phyloP scores from a whole-genome alignment of 352 stramenopile genomes.

The Phytophthora hibernalis region DNA sequence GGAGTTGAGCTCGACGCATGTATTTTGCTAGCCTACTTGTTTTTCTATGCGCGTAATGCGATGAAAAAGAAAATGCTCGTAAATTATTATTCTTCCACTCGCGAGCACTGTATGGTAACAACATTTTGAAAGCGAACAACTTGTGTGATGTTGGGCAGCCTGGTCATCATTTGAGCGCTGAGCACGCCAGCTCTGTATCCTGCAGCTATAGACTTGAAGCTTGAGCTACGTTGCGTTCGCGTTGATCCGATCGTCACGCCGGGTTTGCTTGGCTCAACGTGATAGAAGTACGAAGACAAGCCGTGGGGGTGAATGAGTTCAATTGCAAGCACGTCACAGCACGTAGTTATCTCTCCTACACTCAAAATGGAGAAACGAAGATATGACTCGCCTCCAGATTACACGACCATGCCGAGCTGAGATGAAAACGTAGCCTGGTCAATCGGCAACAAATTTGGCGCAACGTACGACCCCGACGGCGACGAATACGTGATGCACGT shows the following conservation, averaged over 20 bases:
- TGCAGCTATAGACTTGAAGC: constrained; percentile 14
- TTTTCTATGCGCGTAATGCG: too few species aligned
- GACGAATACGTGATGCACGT: constrained; percentile 20
- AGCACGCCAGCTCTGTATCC: constrained; percentile 4
- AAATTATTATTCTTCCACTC: too few species aligned
- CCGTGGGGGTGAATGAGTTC: constrained; percentile 1
- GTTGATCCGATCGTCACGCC: constrained; percentile 16
- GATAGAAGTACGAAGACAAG: neutral
- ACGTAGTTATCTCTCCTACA: constrained; percentile 10
- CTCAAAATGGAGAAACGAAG: constrained; percentile 12
- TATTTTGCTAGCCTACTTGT: too few species aligned
- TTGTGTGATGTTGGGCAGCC: constrained; percentile 3
- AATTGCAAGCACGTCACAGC: constrained; percentile 25
- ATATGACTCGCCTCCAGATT: constrained; percentile 11
- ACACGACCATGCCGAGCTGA: constrained; percentile 28
- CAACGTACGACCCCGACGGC: neutral
- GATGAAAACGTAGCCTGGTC: constrained; percentile 2
- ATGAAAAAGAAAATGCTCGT: too few species aligned
- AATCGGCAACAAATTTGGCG: constrained; percentile 14
- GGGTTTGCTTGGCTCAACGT: neutral
- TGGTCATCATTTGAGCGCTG: constrained; percentile 15
- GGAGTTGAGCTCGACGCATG: neutral
- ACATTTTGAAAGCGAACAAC: neutral
- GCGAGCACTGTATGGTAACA: too few species aligned
- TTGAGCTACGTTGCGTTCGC: neutral